Evolutionary conservation across 495 filamentous ascomycete genomes (phyloP).

Genomic region (Jackrogersella minutella): DNA sequence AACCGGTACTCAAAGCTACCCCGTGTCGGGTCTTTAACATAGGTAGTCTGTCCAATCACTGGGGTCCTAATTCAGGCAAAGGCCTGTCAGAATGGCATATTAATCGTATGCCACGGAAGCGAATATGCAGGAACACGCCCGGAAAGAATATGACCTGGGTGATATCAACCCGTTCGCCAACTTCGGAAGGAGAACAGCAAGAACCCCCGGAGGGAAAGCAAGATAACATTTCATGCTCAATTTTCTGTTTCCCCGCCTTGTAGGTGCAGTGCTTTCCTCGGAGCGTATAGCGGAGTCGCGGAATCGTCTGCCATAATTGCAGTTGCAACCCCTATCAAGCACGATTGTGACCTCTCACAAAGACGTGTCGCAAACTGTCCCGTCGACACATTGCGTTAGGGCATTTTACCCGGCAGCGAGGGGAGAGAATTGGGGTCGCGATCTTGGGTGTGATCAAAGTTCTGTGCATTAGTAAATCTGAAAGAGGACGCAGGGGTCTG

Average conservation of each 20-base stretch:
- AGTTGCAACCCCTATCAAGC: slow-evolving; percentile 14
- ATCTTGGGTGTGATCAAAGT: slow-evolving; percentile 29
- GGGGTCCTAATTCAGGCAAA: slow-evolving; percentile 28
- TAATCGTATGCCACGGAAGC: not conserved
- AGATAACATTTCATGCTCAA: slow-evolving; percentile 12
- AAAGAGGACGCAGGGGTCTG: slow-evolving; percentile 29
- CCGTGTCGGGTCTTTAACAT: slow-evolving; percentile 14
- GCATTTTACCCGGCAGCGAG: slow-evolving; percentile 33
- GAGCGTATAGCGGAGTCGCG: slow-evolving; percentile 8
- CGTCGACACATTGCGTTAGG: slow-evolving; percentile 3
- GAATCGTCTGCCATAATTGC: slow-evolving; percentile 17
- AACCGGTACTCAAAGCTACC: slow-evolving; percentile 22
- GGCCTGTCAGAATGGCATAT: slow-evolving; percentile 6
- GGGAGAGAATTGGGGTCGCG: slow-evolving; percentile 3
- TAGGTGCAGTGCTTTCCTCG: not conserved
- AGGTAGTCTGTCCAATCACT: slow-evolving; percentile 10
- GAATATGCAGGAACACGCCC: slow-evolving; percentile 29
- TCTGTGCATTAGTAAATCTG: slow-evolving; percentile 22
- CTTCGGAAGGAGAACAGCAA: slow-evolving; percentile 33
- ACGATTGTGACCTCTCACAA: slow-evolving; percentile 14
- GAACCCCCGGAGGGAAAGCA: slow-evolving; percentile 1
- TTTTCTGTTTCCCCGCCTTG: not conserved
- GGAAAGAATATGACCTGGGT: slow-evolving; percentile 9
- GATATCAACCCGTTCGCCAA: slow-evolving; percentile 33
- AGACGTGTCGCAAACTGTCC: not conserved